These are phyloP conservation scores for Podila clonocystis DNA, from an alignment of 192 early-diverging fungal species.

Conservation along the genomic window DNA sequence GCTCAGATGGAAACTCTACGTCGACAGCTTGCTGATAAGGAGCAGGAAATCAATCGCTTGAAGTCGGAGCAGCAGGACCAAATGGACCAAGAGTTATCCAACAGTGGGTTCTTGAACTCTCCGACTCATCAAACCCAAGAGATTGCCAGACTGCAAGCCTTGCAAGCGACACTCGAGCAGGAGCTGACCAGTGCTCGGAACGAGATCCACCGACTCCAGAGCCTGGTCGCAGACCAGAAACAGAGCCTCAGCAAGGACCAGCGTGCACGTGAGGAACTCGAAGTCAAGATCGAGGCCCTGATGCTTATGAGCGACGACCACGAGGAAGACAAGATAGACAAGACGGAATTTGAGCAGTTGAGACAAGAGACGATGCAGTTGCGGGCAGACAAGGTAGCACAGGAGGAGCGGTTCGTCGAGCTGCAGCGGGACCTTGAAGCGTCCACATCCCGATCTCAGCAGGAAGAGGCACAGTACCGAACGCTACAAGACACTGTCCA, in stretches of 20 bases:
- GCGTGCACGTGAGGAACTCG: slow-evolving; percentile 10
- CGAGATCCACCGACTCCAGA: slow-evolving; percentile 1
- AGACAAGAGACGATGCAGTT: slow-evolving; percentile 8
- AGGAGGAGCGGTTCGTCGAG: neutral
- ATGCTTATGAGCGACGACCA: neutral
- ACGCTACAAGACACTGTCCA: slow-evolving; percentile 39
- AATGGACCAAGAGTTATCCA: neutral
- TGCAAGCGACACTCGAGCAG: neutral
- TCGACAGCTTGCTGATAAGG: neutral
- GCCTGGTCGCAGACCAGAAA: neutral
- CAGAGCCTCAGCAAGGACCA: neutral
- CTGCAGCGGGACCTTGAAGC: slow-evolving; percentile 19
- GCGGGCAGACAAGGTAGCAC: neutral
- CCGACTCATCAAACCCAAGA: neutral
- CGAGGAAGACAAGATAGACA: slow-evolving; percentile 2
- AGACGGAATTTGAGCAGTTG: neutral
- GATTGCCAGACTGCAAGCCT: neutral
- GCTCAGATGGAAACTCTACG: slow-evolving; percentile 10
- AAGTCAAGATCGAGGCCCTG: slow-evolving; percentile 6
- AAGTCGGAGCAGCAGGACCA: neutral
- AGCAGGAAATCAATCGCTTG: neutral
- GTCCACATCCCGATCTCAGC: slow-evolving; percentile 15
- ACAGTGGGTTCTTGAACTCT: neutral
- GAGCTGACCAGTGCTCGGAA: slow-evolving; percentile 4
- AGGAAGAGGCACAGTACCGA: slow-evolving; percentile 34